These are phyloP conservation scores for Gleditsia sinensis DNA, from an alignment of 306 rosid genomes.

Conservation along the genomic window DNA sequence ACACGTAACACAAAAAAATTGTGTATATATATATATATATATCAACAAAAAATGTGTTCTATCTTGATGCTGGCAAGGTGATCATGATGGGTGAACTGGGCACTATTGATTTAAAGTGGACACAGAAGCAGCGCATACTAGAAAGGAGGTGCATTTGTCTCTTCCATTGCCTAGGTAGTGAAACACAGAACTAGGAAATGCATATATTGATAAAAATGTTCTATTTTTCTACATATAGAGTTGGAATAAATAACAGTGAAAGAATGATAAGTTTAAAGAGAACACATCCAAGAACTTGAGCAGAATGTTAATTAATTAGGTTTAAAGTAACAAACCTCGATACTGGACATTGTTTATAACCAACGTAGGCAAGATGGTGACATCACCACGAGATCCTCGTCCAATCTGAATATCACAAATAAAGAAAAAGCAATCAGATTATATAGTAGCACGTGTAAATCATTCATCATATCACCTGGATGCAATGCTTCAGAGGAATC, in stretches of 20 bases:
- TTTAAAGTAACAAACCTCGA: slow-evolving; percentile 68
- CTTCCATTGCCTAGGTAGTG: neutral
- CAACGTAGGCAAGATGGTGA: slow-evolving; percentile 95
- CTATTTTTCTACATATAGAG: neutral
- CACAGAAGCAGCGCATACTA: neutral
- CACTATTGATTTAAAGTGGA: neutral
- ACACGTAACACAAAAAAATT: neutral
- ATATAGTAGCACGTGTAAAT: neutral
- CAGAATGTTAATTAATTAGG: slow-evolving; percentile 2
- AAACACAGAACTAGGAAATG: neutral
- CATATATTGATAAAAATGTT: neutral
- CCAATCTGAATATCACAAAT: slow-evolving; percentile 65
- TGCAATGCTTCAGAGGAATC: neutral
- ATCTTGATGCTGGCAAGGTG: too few relatives aligned
- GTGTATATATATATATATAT: too few relatives aligned
- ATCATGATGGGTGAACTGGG: too few relatives aligned
- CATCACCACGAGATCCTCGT: slow-evolving; percentile 91
- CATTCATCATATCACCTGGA: neutral
- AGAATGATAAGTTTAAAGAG: neutral
- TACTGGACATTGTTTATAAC: slow-evolving; percentile 77
- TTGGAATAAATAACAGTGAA: neutral
- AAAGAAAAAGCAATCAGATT: slow-evolving; percentile 7
- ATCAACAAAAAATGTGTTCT: too few relatives aligned
- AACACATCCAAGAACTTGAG: neutral
- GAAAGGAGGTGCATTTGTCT: neutral